Base-by-base conservation (phyloP, 2,329 filamentous ascomycete species). In the Neonectria punicea region DNA sequence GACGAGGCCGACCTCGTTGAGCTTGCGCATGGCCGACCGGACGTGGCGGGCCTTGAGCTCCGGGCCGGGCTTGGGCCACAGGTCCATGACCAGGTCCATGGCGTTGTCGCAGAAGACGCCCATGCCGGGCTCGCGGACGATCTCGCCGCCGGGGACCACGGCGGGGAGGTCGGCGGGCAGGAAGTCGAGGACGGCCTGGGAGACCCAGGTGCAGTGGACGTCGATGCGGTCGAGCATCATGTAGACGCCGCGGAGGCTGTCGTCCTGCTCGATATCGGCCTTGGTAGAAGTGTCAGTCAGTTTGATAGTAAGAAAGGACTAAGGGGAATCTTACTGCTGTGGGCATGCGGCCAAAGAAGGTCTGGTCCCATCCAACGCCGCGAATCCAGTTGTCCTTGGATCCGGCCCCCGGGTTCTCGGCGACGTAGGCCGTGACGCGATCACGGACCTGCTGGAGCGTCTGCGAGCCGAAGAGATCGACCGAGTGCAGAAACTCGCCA, bases 81-180 rank as follows among this genome's bases (percentile, higher is more conserved):
- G 70, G 2, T 81, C 78, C 61, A 83, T 80, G 39, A 91, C 83
- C 55, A 90, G 76, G 47, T 90, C 87, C 85, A 92, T 91, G 25
- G 90, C 90, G 73, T 92, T 92, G 76, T 93, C 90, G 73, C 90
- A 93, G 70, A 92, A 92, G 10, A 92, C 89, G 46, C 90, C 90
- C 71, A 85, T 82, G 0, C 88, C 88, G 0, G 90, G 89, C 4
- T 87, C 79, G 32, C 84, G 82, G 14, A 90, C 76, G 11, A 92
- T 85, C 64, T 91, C 88, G 2, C 90, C 90, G 11, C 90, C 90
- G 1, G 89, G 87, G 2, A 89, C 76, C 5, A 87, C 75, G 61
- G 86, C 83, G 2, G 83, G 80, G 28, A 86, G 67, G 9, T 85
- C 82, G 1, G 79, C 70, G 0, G 89, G 86, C 6, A 93, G 83